Evolutionary conservation across 768 basidiomycete genomes (phyloP), one percentile per base, ranked within the genome.

Genomic region (Kwoniella heveanensis): DNA sequence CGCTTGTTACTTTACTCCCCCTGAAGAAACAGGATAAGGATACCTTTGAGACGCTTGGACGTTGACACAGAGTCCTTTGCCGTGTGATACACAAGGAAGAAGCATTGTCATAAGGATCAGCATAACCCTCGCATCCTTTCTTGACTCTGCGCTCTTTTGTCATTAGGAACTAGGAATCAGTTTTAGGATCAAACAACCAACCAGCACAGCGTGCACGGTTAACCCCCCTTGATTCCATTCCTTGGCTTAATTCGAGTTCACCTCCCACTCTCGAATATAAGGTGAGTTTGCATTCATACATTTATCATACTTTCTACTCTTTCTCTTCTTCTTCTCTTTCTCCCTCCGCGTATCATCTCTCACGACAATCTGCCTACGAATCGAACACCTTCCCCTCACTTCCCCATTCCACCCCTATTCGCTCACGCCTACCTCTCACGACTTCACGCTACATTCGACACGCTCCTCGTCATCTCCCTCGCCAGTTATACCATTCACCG

Each of bases 321-420:
- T 12, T 52, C 27, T 37, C 37, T 57, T 57, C 62, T 50, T 63
- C 37, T 39, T 47, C 27, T 57, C 29, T 12, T 50, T 32, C 59
- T 46, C 19, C 48, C 44, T 53, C 36, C 22, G n/a, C 12, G 6
- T 1, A 29, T 32, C 32, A 21, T 49, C 57, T 21, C 21, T 58
- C 19, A 24, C 46, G 21, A 24, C 5, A 32, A n/a, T n/a, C n/a
- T n/a, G n/a, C n/a, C n/a, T n/a, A n/a, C n/a, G n/a, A n/a, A n/a
- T n/a, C n/a, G n/a, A n/a, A n/a, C n/a, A n/a, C n/a, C n/a, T n/a
- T n/a, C n/a, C n/a, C n/a, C n/a, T n/a, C 24, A 29, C 24, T 24
- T 46, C 39, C 39, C 22, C 25, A 17, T 19, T 48, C 27, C 56
- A 13, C 46, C 24, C 24, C 44, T n/a, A 13, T 32, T 26, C 56